Conservation (phyloP, 2,329 filamentous ascomycete species). For the Sclerotiophoma versabilis region DNA sequence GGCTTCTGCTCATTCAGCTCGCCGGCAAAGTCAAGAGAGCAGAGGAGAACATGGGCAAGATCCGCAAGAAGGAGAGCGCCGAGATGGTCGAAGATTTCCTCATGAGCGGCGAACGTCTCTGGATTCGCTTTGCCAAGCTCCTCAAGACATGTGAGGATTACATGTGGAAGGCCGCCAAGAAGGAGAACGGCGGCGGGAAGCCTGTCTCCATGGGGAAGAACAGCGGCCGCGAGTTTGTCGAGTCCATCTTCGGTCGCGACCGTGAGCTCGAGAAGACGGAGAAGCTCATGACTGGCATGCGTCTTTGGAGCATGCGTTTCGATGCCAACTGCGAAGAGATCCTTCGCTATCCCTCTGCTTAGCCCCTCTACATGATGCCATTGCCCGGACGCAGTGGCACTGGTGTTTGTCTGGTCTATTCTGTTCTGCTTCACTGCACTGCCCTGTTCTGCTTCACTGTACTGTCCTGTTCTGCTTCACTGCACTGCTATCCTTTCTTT, state of each 20-base stretch:
- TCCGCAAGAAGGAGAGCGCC: constrained; percentile 74
- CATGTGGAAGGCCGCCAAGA: constrained; percentile 90
- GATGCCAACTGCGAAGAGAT: constrained; percentile 96
- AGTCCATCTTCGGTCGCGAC: constrained; percentile 92
- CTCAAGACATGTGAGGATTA: constrained; percentile 91
- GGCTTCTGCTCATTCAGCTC: constrained; percentile 92
- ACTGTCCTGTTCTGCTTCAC: constrained; percentile 13
- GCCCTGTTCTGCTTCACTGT: constrained; percentile 10
- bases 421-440: background rate
- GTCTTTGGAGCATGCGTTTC: constrained; percentile 91
- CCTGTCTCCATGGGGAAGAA: constrained; percentile 80
- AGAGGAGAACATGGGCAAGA: constrained; percentile 76
- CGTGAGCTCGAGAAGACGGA: constrained; percentile 89
- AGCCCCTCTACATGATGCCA: constrained; percentile 24
- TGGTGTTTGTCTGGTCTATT: constrained; percentile 34
- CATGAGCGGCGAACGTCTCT: constrained; percentile 84
- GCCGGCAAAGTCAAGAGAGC: constrained; percentile 93
- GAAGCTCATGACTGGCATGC: constrained; percentile 87
- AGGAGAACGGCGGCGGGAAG: constrained; percentile 67
- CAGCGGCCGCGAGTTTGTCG: constrained; percentile 92
- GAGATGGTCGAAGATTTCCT: constrained; percentile 92
- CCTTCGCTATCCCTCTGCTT: constrained; percentile 62
- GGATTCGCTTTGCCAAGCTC: constrained; percentile 81
- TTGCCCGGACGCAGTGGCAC: constrained; percentile 34
- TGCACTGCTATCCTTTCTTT: constrained; percentile 24